Percentiles rank a stretch among this genome's conserved stretches.
Evolutionary conservation across 768 basidiomycete species (phyloP).

Genomic region (Tephrocybe sp.): DNA sequence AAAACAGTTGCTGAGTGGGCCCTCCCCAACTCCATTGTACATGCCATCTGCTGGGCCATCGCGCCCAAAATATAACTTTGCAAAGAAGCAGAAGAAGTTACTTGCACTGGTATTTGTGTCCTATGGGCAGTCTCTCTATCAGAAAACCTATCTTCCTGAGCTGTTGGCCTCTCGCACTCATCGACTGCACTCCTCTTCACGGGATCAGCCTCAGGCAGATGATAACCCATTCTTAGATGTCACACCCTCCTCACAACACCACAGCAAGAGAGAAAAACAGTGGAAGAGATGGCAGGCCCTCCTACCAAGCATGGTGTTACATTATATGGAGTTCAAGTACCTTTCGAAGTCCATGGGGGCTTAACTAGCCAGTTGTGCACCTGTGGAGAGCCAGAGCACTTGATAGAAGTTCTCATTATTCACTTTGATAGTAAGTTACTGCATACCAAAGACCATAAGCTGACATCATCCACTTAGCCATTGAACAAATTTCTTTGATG

Average conservation of each 20-base stretch:
- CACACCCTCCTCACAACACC: neutral
- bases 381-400: neutral
- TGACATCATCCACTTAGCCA: neutral
- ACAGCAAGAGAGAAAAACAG: constrained; percentile 1
- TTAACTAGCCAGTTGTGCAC: neutral
- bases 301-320: neutral
- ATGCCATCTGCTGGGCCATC: constrained; percentile 1
- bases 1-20: too few relatives aligned
- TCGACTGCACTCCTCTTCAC: neutral
- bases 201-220: neutral
- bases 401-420: neutral
- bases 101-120: neutral
- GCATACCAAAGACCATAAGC: neutral
- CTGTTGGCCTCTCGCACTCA: too few relatives aligned
- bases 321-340: neutral
- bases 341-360: neutral
- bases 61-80: neutral
- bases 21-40: neutral
- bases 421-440: constrained; percentile 1
- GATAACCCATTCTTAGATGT: neutral
- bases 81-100: neutral
- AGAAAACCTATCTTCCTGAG: neutral
- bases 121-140: neutral
- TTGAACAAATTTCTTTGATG: constrained; percentile 7
- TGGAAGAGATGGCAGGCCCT: constrained; percentile 5